Base-by-base conservation (phyloP, 1,139 yeast genomes). In the Pichia norvegensis region DNA sequence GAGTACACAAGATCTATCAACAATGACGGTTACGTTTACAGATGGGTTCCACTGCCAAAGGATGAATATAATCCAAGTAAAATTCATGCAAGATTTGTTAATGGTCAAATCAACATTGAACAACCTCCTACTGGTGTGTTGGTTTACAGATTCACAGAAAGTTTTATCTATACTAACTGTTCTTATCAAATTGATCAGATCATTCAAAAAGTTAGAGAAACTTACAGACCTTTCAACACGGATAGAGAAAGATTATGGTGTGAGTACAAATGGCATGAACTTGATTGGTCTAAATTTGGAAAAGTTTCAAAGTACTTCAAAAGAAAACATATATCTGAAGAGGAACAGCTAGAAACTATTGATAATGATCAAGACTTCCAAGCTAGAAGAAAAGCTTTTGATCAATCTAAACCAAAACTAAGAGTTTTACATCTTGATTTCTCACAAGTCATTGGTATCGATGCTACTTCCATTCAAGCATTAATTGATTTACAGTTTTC, bases 41-140 rank as follows among this genome's bases (percentile, higher is more conserved):
- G 73, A 59, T 87, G 96, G 95, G 87, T 88, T 33, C 95, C 97
- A 29, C 67, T 83, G 45, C 69, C 75, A 41, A 74, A 76, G 48
- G 67, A 68, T 33, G 35, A 45, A 72, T 36, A 41, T 2, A 58
- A 59, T 43, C 48, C 57, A 19, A 42, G 51, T 25, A 38, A 46
- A 1, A 51, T 57, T 17, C 65, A 62, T 45, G 57, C 62, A 4
- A 41, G 53, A 17, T 55, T 50, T 38, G 62, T 85, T 51, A 85
- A 88, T 62, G 68, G 74, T 5, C 74, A 72, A 23, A 66, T 87
- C 21, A 61, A 67, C 3, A 77, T 88, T 6, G 63, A 64, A 31
- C 84, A 88, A 3, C 95, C 97, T 20, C 96, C 96, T 33, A 87
- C 90, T 3, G 97, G 97, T 20, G 90, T 88, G 16, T 59, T 87